Base-by-base conservation (phyloP, 345 rosid species). In the Heritiera littoralis region DNA sequence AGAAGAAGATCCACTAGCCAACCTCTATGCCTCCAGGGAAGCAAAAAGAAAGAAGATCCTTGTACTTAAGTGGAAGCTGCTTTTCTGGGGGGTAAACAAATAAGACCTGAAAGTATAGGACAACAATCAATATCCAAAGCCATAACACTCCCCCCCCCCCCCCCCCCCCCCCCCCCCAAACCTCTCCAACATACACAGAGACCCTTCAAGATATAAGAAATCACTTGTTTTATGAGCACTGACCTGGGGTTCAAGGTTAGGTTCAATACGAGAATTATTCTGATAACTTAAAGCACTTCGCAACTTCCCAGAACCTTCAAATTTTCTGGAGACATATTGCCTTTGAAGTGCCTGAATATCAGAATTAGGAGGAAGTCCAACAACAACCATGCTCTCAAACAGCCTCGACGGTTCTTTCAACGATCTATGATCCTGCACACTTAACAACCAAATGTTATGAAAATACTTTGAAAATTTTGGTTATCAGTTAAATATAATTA, bases 21-120 rank as follows among this genome's bases (percentile, higher is more conserved):
- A 93, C 99, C 99, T 93, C 98, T 63, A 91, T 77, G 68, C 98
- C 99, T 79, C 91, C 98, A 81, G 97, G 99, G 77, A 93, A 93
- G 92, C 97, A 95, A 84, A 92, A 93, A 3, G 99, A 93, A 74
- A 90, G 86, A 78, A 95, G 96, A 90, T 93, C 99, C 84, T 92
- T 91, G 86, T 88, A 82, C 86, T 89, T 89, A 76, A 95, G 86
- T 7, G 97, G 98, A 74, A 93, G 87, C 73, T 83, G 92, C 79
- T 90, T 95, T 81, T 92, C 95, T 5, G 92, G 97, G 35, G 99
- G 99, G 79, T 93, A 93, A 80, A 89, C 97, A 89, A 90, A 90
- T 77, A 95, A 88, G 66, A 95, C 96, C 99, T 95, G 90, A 54
- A 84, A 85, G 67, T 35, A 78, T 51, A 81, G 68, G 63, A 70